Percentiles rank a stretch among this genome's conserved stretches.
Conservation (phyloP, 352 stramenopile species). For the Ophiocytium majus region DNA sequence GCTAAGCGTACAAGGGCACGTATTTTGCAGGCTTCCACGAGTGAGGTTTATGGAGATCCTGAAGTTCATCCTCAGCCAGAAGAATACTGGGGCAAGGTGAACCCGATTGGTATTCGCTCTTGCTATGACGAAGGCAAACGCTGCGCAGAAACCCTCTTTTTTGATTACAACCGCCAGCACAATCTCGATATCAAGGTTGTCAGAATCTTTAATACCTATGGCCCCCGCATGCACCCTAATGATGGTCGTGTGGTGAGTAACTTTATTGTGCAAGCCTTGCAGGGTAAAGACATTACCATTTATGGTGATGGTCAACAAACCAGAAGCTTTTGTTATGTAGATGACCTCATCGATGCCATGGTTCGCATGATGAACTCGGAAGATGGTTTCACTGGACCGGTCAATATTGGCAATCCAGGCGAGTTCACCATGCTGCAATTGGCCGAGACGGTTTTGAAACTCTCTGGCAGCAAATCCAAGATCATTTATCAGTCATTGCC, state of each 20-base stretch:
- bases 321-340: conserved; percentile 97
- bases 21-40: no score
- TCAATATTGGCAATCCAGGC: conserved; percentile 97
- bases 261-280: conserved; percentile 93
- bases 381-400: not conserved
- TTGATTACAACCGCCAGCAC: conserved; percentile 76
- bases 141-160: conserved; percentile 98
- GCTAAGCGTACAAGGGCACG: no score
- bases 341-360: conserved; percentile 94
- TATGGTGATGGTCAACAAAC: conserved; percentile 93
- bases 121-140: conserved; percentile 99
- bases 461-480: conserved; percentile 32
- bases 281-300: conserved; percentile 74
- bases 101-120: conserved; percentile 87
- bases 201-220: conserved; percentile 99
- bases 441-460: conserved; percentile 55
- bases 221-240: conserved; percentile 95
- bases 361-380: conserved; percentile 87
- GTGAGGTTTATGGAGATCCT: no score
- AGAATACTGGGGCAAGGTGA: no score
- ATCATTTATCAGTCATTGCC: conserved; percentile 49
- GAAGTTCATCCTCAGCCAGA: no score
- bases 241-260: conserved; percentile 98
- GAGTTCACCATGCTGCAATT: conserved; percentile 94
- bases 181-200: conserved; percentile 49